phyloP scores from a whole-genome alignment of 306 rosid genomes.

The Quercus mongolica region DNA sequence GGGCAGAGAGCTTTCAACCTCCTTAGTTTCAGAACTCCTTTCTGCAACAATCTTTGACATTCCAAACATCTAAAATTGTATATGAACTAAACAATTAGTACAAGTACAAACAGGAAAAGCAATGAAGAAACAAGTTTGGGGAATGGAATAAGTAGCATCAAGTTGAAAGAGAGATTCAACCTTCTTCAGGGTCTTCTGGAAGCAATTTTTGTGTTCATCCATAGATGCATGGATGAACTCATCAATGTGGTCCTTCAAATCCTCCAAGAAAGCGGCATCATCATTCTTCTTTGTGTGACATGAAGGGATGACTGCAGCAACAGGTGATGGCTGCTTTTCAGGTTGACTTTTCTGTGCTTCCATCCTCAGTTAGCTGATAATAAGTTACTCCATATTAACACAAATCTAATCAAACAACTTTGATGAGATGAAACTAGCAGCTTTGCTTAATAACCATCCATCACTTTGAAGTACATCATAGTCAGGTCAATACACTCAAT shows the following conservation, averaged over 20 bases:
- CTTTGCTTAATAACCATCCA: background rate
- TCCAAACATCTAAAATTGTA: slow-evolving; percentile 71
- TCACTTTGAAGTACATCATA: background rate
- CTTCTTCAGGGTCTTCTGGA: slow-evolving; percentile 74
- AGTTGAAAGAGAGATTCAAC: slow-evolving; percentile 27
- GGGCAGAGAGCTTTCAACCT: slow-evolving; percentile 76
- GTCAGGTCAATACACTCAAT: background rate
- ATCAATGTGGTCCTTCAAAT: slow-evolving; percentile 83
- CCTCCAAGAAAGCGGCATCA: slow-evolving; percentile 75
- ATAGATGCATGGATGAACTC: slow-evolving; percentile 78
- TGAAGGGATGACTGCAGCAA: slow-evolving; percentile 40
- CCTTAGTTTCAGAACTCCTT: slow-evolving; percentile 50
- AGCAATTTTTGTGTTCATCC: slow-evolving; percentile 91
- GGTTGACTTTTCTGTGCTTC: slow-evolving; percentile 42
- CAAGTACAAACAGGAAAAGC: background rate
- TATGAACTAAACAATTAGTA: slow-evolving; percentile 3
- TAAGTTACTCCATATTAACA: background rate
- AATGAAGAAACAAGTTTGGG: no score
- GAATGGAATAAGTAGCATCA: background rate
- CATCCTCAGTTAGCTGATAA: slow-evolving; percentile 42
- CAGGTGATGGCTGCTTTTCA: slow-evolving; percentile 36
- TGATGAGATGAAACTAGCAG: background rate
- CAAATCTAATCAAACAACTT: background rate
- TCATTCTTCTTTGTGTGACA: slow-evolving; percentile 80
- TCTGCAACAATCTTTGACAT: slow-evolving; percentile 80